A percentile compares a stretch with the other conserved stretches of the same genome.
These are phyloP conservation scores for Xylariaceae sp. DNA, from an alignment of 2,329 filamentous ascomycete species.

Conservation along the genomic window DNA sequence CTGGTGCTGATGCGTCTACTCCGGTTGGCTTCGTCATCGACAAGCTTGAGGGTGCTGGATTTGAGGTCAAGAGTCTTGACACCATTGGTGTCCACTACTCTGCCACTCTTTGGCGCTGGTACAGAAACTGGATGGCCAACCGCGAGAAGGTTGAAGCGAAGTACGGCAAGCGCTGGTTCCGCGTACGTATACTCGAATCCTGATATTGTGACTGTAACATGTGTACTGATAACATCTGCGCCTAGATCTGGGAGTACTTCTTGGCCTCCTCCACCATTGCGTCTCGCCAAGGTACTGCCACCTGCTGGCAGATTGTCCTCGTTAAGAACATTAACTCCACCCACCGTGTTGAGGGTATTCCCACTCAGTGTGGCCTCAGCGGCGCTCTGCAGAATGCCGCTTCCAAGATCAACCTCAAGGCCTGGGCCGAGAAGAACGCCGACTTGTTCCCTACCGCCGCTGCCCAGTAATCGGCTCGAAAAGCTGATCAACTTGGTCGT, in stretches of 20 bases:
- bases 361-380: slow-evolving; percentile 58
- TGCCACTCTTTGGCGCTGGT: slow-evolving; percentile 95
- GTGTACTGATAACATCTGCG: slow-evolving; percentile 13
- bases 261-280: slow-evolving; percentile 70
- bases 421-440: slow-evolving; percentile 34
- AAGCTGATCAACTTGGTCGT: neutral
- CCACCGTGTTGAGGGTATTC: slow-evolving; percentile 67
- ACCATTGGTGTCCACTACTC: slow-evolving; percentile 97
- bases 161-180: slow-evolving; percentile 93
- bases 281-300: slow-evolving; percentile 68
- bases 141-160: slow-evolving; percentile 87
- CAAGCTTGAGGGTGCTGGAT: slow-evolving; percentile 78
- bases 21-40: slow-evolving; percentile 84
- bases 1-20: slow-evolving; percentile 90
- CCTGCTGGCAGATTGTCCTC: slow-evolving; percentile 72
- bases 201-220: neutral
- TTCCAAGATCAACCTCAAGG: slow-evolving; percentile 31
- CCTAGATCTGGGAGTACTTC: slow-evolving; percentile 71
- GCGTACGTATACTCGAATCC: slow-evolving; percentile 53
- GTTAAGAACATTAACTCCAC: slow-evolving; percentile 82
- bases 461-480: slow-evolving; percentile 20
- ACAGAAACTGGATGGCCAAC: slow-evolving; percentile 97
- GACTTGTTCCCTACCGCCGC: slow-evolving; percentile 32
- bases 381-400: slow-evolving; percentile 48
- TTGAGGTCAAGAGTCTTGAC: slow-evolving; percentile 87